These are phyloP conservation scores for Medakamo hakoo DNA, from an alignment of 139 green algal species.

Conservation along the genomic window DNA sequence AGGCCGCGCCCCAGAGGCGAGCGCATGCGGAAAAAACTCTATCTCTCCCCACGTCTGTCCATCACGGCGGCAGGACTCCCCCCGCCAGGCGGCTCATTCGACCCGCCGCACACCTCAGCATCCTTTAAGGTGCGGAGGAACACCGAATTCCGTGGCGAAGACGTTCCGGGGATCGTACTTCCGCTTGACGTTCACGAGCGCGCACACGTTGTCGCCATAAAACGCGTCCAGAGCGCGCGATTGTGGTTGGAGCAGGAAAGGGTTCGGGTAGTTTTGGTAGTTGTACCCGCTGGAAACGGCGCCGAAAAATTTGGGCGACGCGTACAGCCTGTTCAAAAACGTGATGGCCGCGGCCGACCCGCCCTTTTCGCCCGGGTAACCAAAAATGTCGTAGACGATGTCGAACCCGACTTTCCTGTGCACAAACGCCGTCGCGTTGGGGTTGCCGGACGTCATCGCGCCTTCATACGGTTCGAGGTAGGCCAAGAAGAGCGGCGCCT, in stretches of 20 bases:
- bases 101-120: too few relatives aligned
- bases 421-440: constrained; percentile 1
- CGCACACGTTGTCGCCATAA: constrained; percentile 2
- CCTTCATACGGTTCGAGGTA: constrained; percentile 3
- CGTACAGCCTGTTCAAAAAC: constrained; percentile 1
- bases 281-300: not conserved
- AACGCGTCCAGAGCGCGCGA: not conserved
- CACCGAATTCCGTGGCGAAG: too few relatives aligned
- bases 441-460: not conserved
- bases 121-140: too few relatives aligned
- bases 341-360: not conserved
- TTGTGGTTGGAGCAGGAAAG: not conserved
- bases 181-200: not conserved
- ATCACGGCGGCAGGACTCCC: too few relatives aligned
- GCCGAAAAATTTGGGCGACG: too few relatives aligned
- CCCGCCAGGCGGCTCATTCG: too few relatives aligned
- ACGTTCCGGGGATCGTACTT: constrained; percentile 2
- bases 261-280: constrained; percentile 9
- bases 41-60: too few relatives aligned
- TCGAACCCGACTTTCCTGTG: not conserved
- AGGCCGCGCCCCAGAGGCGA: too few relatives aligned
- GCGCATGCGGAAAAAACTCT: too few relatives aligned
- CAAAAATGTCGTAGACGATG: not conserved
- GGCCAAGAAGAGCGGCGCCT: not conserved
- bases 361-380: not conserved